Evolutionary conservation across 306 rosid genomes (phyloP).

Genomic region (Lathyrus sativus): DNA sequence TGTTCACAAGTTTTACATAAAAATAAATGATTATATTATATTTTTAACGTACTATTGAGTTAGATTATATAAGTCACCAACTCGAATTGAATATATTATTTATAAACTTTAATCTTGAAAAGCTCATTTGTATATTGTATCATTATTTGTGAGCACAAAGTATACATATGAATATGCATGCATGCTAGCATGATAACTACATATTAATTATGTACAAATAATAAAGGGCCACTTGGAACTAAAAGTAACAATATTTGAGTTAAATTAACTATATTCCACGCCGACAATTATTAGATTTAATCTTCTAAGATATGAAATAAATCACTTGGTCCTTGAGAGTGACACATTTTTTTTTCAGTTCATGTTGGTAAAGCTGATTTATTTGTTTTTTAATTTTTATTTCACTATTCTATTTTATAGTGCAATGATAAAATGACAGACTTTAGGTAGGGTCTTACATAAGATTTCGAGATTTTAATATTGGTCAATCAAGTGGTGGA

Average conservation of each 20-base stretch:
- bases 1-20: too few relatives aligned
- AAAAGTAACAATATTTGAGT: slow-evolving; percentile 2
- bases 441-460: not conserved
- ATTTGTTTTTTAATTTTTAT: not conserved
- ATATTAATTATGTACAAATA: not conserved
- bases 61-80: not conserved
- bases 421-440: slow-evolving; percentile 7
- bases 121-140: not conserved
- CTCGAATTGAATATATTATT: not conserved
- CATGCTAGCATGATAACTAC: not conserved
- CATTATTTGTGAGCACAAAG: not conserved
- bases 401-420: not conserved
- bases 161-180: not conserved
- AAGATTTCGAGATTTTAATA: not conserved
- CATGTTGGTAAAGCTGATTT: not conserved
- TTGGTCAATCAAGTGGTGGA: not conserved
- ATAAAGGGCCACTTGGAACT: slow-evolving; percentile 1
- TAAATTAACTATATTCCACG: slow-evolving; percentile 23
- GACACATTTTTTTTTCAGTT: not conserved
- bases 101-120: not conserved
- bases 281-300: not conserved
- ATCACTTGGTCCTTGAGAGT: not conserved
- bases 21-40: not conserved
- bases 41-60: not conserved
- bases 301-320: not conserved